These are phyloP conservation scores for Collybia sordida DNA, from an alignment of 768 basidiomycete genomes.

Conservation along the genomic window DNA sequence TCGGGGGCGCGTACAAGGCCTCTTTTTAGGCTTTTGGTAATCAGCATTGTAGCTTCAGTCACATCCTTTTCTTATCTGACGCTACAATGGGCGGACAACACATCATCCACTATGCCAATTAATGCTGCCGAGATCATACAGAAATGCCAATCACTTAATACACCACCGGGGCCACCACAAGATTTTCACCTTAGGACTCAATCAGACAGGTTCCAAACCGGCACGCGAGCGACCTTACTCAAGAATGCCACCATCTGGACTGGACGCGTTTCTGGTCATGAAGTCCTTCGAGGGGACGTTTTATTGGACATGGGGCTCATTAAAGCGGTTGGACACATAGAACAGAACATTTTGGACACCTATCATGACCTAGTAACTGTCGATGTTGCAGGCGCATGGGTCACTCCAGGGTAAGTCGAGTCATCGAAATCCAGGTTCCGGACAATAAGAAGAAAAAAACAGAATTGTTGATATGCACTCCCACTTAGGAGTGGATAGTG, in stretches of 20 bases:
- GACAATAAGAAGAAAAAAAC: not conserved
- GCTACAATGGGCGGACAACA: slow-evolving; percentile 17
- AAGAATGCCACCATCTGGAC: slow-evolving; percentile 84
- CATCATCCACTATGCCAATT: slow-evolving; percentile 27
- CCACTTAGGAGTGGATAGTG: slow-evolving; percentile 36
- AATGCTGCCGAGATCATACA: slow-evolving; percentile 44
- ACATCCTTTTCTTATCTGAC: slow-evolving; percentile 22
- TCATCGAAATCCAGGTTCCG: not conserved
- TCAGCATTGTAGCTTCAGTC: slow-evolving; percentile 7
- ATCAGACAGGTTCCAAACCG: slow-evolving; percentile 64
- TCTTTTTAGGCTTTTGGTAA: slow-evolving; percentile 1
- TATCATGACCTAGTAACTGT: slow-evolving; percentile 33
- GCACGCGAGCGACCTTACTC: slow-evolving; percentile 64
- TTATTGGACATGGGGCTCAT: slow-evolving; percentile 67
- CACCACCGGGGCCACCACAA: slow-evolving; percentile 44
- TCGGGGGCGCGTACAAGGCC: not conserved
- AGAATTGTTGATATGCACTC: slow-evolving; percentile 49
- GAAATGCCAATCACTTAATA: slow-evolving; percentile 48
- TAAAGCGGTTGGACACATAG: slow-evolving; percentile 46
- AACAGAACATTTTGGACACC: slow-evolving; percentile 19
- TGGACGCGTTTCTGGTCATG: slow-evolving; percentile 55
- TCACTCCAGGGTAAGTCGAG: slow-evolving; percentile 35
- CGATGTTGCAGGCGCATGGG: slow-evolving; percentile 67
- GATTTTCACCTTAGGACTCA: slow-evolving; percentile 36
- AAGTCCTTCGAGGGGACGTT: slow-evolving; percentile 58